phyloP scores from a whole-genome alignment of 2,329 filamentous ascomycete genomes.

The Penicillium fuscoglaucum region DNA sequence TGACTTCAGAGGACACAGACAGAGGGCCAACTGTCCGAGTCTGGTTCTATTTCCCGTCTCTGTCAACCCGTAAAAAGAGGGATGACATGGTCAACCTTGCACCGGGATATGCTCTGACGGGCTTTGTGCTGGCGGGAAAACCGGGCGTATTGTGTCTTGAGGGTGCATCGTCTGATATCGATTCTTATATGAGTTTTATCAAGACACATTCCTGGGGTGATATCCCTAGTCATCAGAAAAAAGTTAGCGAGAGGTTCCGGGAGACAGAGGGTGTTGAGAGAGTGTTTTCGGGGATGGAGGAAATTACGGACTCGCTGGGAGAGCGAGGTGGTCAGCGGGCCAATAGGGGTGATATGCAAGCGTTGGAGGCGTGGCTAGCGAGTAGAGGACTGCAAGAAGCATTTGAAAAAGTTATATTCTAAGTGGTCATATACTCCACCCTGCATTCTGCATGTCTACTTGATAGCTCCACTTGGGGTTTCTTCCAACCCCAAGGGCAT shows the following conservation, averaged over 20 bases:
- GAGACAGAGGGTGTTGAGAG: slow-evolving; percentile 44
- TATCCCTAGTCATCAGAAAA: slow-evolving; percentile 62
- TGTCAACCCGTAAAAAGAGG: slow-evolving; percentile 60
- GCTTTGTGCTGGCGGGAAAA: slow-evolving; percentile 62
- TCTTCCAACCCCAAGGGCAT: neutral
- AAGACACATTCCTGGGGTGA: slow-evolving; percentile 65
- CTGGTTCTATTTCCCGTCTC: slow-evolving; percentile 65
- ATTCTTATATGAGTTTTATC: slow-evolving; percentile 63
- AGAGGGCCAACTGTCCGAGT: slow-evolving; percentile 49
- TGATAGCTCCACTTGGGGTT: neutral
- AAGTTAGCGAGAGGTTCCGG: slow-evolving; percentile 56
- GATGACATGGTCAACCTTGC: slow-evolving; percentile 58
- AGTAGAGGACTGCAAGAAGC: slow-evolving; percentile 30
- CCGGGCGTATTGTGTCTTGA: slow-evolving; percentile 49
- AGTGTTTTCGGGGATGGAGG: slow-evolving; percentile 34
- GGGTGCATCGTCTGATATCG: slow-evolving; percentile 48
- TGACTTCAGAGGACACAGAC: neutral
- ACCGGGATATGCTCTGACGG: slow-evolving; percentile 55
- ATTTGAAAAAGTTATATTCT: slow-evolving; percentile 38
- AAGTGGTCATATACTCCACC: neutral
- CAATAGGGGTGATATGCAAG: slow-evolving; percentile 39
- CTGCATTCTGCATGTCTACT: neutral
- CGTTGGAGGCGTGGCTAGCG: slow-evolving; percentile 33
- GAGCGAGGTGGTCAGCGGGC: slow-evolving; percentile 35
- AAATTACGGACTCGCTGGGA: slow-evolving; percentile 37